Evolutionary conservation across 1,284 basidiomycete species (phyloP).

Genomic region (Sphagnurus paluster): DNA sequence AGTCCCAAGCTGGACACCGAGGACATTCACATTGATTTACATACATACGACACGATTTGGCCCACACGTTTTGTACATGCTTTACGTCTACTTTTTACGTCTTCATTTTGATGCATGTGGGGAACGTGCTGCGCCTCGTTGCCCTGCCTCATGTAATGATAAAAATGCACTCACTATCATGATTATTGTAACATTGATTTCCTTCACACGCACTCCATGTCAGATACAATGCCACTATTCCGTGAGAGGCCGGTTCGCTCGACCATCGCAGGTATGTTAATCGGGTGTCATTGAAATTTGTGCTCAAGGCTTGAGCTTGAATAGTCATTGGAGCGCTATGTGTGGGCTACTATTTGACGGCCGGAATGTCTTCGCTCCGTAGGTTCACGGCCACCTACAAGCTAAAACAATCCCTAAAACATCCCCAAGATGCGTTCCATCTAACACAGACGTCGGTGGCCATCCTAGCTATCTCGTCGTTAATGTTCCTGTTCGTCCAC

Average conservation of each 20-base stretch:
- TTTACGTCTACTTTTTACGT: constrained; percentile 7
- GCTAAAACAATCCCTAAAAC: constrained; percentile 11
- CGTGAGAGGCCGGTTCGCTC: constrained; percentile 39
- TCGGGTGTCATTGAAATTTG: background rate
- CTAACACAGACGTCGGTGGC: constrained; percentile 74
- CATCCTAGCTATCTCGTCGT: constrained; percentile 56
- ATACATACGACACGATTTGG: constrained; percentile 1
- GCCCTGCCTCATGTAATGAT: constrained; percentile 18
- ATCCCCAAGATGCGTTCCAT: constrained; percentile 57
- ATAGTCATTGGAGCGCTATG: constrained; percentile 35
- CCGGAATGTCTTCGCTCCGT: constrained; percentile 45
- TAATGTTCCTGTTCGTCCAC: constrained; percentile 61
- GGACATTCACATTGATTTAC: too few relatives aligned
- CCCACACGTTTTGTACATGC: constrained; percentile 15
- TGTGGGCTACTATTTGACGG: constrained; percentile 38
- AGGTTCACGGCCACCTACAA: constrained; percentile 22
- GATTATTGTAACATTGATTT: background rate
- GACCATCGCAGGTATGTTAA: constrained; percentile 32
- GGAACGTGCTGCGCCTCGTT: constrained; percentile 22
- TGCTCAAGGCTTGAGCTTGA: constrained; percentile 4
- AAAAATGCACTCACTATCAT: constrained; percentile 4
- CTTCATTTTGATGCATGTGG: constrained; percentile 17
- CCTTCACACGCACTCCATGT: constrained; percentile 1
- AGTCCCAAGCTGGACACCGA: too few relatives aligned
- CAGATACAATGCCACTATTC: constrained; percentile 36